These are phyloP conservation scores for Beauveria bassiana DNA, from an alignment of 2,329 filamentous ascomycete species.

Conservation along the genomic window DNA sequence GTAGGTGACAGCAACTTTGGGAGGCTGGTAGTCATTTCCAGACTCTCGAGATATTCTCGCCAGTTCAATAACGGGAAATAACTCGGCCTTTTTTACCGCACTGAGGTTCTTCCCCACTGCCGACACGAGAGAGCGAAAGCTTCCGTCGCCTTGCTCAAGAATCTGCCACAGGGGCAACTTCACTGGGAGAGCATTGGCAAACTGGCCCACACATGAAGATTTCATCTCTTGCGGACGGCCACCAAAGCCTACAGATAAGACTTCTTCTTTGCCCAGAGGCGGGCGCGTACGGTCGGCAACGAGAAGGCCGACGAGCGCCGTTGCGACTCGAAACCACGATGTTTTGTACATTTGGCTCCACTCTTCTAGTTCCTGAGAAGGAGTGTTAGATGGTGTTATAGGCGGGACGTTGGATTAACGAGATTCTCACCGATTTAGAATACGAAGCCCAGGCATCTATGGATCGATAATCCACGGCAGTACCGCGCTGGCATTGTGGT, in stretches of 20 bases:
- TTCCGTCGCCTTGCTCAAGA: neutral
- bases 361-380: slow-evolving; percentile 3
- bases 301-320: slow-evolving; percentile 9
- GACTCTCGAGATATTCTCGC: slow-evolving; percentile 2
- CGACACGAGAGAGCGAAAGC: slow-evolving; percentile 10
- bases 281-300: slow-evolving; percentile 10
- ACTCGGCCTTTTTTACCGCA: slow-evolving; percentile 13
- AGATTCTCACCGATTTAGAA: neutral
- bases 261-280: slow-evolving; percentile 10
- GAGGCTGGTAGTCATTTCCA: slow-evolving; percentile 11
- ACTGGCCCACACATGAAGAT: slow-evolving; percentile 11
- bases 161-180: slow-evolving; percentile 12
- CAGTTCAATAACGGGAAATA: slow-evolving; percentile 10
- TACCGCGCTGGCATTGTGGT: neutral
- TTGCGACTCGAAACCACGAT: slow-evolving; percentile 13
- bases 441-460: neutral
- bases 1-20: neutral
- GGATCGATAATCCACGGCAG: neutral
- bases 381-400: neutral
- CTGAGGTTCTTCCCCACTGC: slow-evolving; percentile 13
- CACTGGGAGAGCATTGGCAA: slow-evolving; percentile 14
- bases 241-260: slow-evolving; percentile 11
- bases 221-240: slow-evolving; percentile 2
- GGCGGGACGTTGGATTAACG: rapidly evolving
- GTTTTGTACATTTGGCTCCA: too few species aligned